Base-by-base conservation (phyloP, 2,329 filamentous ascomycete species). In the Talaromyces sp. region DNA sequence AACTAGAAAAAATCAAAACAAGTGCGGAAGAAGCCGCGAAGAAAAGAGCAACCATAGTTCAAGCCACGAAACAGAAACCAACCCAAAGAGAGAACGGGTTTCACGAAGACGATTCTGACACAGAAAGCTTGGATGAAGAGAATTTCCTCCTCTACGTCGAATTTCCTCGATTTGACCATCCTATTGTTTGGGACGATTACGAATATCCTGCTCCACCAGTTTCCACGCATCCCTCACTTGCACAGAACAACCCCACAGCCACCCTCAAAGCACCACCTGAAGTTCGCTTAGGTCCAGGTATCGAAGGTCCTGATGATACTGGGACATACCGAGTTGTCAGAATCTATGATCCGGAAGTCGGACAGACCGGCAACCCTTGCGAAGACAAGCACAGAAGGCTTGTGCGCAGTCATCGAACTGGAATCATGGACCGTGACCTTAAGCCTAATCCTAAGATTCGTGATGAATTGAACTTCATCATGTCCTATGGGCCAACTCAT, bases 401-500 rank as follows among this genome's bases (percentile, higher is more conserved):
- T 27, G 93, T 98, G 70, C 89, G 95, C 76, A 96, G 93, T 75
- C 92, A 95, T 70, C 88, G 96, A 35, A 96, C 96, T 69, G 92
- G 93, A n/a, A 92, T 95, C 56, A 83, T 98, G 69, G 96, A 99
- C 77, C 91, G 95, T 70, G 95, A 99, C 75, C 82, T 97, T 68
- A 97, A 97, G 74, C 95, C 95, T 0, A 98, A 99, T 71, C 91
- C 95, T 35, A 96, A 97, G 79, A 92, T 96, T 64, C 88, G 95
- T 66, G 95, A 99, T 76, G 93, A 97, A 76, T 83, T 99, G 37
- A 97, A 98, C 73, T 83, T 87, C 52, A 93, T 99, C 69, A 89
- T 98, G 82, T 89, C 90, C 1, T 97, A 97, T 73, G 93, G 94
- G 7, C 95, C 95, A 3, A 97, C 94, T 0, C 93, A 97, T 68